These are phyloP conservation scores for Ambrosia trifida DNA, from an alignment of 129 eudicot genomes.

Conservation along the genomic window DNA sequence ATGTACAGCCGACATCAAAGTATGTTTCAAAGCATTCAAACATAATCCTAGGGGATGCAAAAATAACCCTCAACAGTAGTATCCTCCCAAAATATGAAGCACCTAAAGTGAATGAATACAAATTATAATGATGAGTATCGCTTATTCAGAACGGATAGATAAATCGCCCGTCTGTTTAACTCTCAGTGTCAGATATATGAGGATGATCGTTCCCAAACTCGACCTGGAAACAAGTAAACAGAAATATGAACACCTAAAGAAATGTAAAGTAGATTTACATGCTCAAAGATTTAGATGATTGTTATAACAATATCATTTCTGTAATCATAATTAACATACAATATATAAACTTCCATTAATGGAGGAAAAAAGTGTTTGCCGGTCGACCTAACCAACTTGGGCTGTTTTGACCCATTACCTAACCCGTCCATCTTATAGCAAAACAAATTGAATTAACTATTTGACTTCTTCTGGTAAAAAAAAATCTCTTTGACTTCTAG, in stretches of 20 bases:
- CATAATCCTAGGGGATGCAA: constrained; percentile 9
- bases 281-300: background rate
- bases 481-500: too few species aligned
- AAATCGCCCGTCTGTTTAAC: constrained; percentile 57
- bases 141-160: constrained; percentile 35
- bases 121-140: background rate
- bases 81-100: constrained; percentile 18
- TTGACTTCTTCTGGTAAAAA: too few species aligned
- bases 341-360: background rate
- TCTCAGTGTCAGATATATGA: constrained; percentile 77
- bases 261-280: background rate
- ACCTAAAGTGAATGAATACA: background rate
- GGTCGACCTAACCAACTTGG: background rate
- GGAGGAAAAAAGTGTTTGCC: background rate
- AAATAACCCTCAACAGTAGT: background rate
- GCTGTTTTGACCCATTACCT: background rate
- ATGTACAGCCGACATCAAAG: constrained; percentile 17
- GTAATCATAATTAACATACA: background rate
- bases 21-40: constrained; percentile 21
- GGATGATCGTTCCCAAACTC: constrained; percentile 73
- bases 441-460: background rate
- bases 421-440: background rate
- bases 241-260: constrained; percentile 12
- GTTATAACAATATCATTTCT: background rate
- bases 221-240: constrained; percentile 58